phyloP scores from a whole-genome alignment of 2,329 filamentous ascomycete genomes.

The Fusarium foetens region DNA sequence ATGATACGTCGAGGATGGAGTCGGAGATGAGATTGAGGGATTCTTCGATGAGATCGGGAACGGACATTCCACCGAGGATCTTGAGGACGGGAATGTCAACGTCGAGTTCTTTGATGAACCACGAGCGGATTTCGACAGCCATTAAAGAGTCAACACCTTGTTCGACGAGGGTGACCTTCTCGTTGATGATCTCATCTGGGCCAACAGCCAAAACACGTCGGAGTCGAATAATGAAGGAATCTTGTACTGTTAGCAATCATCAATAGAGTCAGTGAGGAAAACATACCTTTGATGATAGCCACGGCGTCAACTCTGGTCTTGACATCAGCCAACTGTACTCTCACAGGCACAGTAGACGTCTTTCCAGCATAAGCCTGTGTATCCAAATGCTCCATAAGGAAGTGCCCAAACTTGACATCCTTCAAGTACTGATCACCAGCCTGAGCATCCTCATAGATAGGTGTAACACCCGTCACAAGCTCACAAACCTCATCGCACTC shows the following conservation, averaged over 20 bases:
- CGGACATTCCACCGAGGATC: slow-evolving; percentile 31
- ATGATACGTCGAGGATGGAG: not conserved
- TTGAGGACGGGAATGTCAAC: slow-evolving; percentile 59
- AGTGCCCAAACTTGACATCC: not conserved
- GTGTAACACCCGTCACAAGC: not conserved
- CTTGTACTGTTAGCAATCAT: accelerated
- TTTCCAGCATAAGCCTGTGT: accelerated
- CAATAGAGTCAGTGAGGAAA: accelerated
- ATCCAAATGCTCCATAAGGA: not conserved
- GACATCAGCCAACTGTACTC: not conserved
- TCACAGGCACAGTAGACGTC: not conserved
- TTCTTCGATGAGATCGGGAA: not conserved
- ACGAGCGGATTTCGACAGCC: slow-evolving; percentile 52
- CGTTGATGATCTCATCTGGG: not conserved
- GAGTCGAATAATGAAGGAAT: not conserved
- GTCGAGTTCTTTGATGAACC: slow-evolving; percentile 59
- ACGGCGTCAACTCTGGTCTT: accelerated
- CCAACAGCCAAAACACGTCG: not conserved
- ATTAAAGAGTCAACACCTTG: not conserved
- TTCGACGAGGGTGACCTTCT: not conserved
- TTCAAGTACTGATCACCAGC: not conserved
- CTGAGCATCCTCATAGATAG: not conserved
- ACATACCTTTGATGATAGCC: not conserved
- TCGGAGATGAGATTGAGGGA: not conserved
- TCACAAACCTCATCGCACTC: not conserved